Base-by-base conservation (phyloP, 169 alveolate genomes). In the Babesia ovata region DNA sequence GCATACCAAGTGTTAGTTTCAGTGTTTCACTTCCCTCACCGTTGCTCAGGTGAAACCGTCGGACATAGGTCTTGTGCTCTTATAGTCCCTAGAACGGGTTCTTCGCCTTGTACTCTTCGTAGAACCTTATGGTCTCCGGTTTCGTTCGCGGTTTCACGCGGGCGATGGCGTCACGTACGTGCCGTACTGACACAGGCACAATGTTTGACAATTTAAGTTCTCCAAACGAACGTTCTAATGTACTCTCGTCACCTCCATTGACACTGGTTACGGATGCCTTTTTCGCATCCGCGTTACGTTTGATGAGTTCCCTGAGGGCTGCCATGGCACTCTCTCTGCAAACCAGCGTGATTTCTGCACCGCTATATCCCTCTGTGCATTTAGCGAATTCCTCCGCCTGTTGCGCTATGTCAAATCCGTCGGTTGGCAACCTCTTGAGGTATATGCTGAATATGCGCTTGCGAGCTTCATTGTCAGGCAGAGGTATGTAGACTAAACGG, bases 401-500 rank as follows among this genome's bases (percentile, higher is more conserved):
- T 26, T 72, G 96, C 79, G 91, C 98, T 54, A 92, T 73, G 83
- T 91, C 96, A 46, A 48, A 53, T 60, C 75, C 57, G 46, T 82
- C 58, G 33, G 75, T 46, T 12, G 74, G 66, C 33, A 83, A 75
- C 46, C 66, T 17, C 50, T 24, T 44, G 14, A 83, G 76, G 57
- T 86, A 65, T 21, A 95, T 93, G 73, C 90, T 87, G 53, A 96
- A 93, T 0, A 98, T 98, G 50, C 95, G 91, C 60, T 87, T 89
- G 63, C 99, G 89, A 4, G 99, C 97, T 19, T 81, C 92, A 49
- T 75, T 56, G 91, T 96, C 98, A 8, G 99, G 99, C 39, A 97
- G 95, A 10, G 99, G 99, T 33, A 98, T 97, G 83, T 98, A 95
- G 28, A 98, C 96, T 49, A 97, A 91, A 58, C 99, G 93, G 85